Evolutionary conservation across 2,329 filamentous ascomycete species (phyloP), one percentile per base, ranked within the genome.

Genomic region (Alternaria burnsii): DNA sequence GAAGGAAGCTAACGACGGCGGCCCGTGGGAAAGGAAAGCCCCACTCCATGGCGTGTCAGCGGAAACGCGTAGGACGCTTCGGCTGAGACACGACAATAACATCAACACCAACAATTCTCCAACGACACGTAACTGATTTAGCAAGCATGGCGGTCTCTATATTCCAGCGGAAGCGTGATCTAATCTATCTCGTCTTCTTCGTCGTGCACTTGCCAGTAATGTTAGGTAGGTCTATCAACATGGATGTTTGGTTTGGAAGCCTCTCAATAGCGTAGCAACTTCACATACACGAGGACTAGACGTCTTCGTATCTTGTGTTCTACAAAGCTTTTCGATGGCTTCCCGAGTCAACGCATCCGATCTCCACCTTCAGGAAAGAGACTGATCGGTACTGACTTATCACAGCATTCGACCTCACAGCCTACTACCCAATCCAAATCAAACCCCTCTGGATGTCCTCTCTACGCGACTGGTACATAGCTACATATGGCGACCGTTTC

Each of bases 401-500:
- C n/a, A 26, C 65, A 89, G 87, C 84, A 42, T 83, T 90, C 70
- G 88, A 91, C 69, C 80, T 89, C 14, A 83, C 83, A 34, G 79
- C 84, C n/a, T 79, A 88, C 57, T 89, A 88, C 63, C 88, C 88
- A 2, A 48, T 78, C 4, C 75, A 76, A 38, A 66, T 88, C 9
- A 82, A 81, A 48, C 85, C 85, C 0, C 54, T 76, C 0, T 80
- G 86, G 71, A 83, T 88, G 68, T 73, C 73, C 42, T 62, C 74
- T 0, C 61, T 91, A 2, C 85, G 86, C 59, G 70, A 77, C 3
- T 90, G 80, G 76, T 90, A 91, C 75, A 80, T 89, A 61, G 72
- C 78, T 2, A 89, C 83, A 1, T 90, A 89, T 73, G 81, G 83
- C 14, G 89, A 91, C 71, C 85, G 84, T 54, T 89, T 89, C 80